Evolutionary conservation across 768 basidiomycete genomes (phyloP), one percentile per base, ranked within the genome.

Genomic region (Hortiboletus campestris): DNA sequence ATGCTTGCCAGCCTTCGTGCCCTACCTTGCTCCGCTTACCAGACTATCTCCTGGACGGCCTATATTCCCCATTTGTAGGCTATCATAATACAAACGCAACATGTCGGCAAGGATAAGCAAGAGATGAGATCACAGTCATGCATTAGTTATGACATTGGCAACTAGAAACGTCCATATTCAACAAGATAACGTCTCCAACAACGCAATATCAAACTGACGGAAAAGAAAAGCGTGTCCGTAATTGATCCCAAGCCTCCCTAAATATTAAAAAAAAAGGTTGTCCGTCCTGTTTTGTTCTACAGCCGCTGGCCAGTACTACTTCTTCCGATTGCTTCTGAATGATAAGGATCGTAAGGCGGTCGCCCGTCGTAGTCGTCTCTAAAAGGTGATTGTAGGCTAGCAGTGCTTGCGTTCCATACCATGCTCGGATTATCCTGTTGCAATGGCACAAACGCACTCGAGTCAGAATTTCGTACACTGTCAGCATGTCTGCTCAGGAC

Each of bases 361-460:
- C 41, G 58, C 36, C 55, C 53, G n/a, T 66, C 57, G 11, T 55
- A 55, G 8, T 69, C 61, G 49, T 78, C 75, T 51, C 65, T 72
- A 61, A 75, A 76, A 17, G 75, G 74, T 29, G 73, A 63, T 36
- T 73, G 68, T 60, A 86, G 66, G 63, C 76, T 80, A 35, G 69
- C 67, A 19, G 68, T 76, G 66, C 84, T 87, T 45, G 76, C 75
- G 60, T 83, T 82, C 84, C 84, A 86, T 46, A 79, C 76, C 61
- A 75, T 77, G 62, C 79, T 83, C 51, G 74, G 62, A 63, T 82
- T 84, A 52, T 80, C 81, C 66, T 85, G 85, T 60, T 82, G 81
- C 63, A 90, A 68, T n/a, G 88, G 88, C 49, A 86, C 75, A 64
- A 89, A 89, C 35, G 86, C 80, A 58, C 84, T 85, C 63, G 85